Base-by-base conservation (phyloP, 2,329 filamentous ascomycete species). In the Epichloe gansuensis region DNA sequence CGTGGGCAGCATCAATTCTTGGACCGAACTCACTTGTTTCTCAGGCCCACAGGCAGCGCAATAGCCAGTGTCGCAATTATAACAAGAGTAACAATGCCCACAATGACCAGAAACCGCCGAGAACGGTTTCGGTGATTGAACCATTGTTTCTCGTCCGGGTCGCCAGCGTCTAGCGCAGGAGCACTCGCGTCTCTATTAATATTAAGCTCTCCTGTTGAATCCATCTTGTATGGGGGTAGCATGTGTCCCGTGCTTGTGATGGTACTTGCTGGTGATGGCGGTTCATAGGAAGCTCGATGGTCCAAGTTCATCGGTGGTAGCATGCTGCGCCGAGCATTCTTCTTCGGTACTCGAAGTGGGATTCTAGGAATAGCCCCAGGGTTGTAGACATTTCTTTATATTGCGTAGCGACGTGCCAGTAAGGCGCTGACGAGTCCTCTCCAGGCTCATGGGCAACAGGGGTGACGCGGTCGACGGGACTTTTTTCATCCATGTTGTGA, bases 41-140 rank as follows among this genome's bases (percentile, higher is more conserved):
- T 64, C 51, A 72, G 51, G 1, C 71, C 71, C 38, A 73, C 49
- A 0, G 66, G 62, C 31, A 75, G 57, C 0, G 72, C 73, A 34
- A 71, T 61, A 0, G 66, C 64, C 35, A 75, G 52, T 0, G 63
- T 71, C 12, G 38, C 36, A 4, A 71, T 60, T 7, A 66, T 57
- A 43, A 70, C 52, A 5, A 64, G 56, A 11, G 66, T 48, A 6
- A 63, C 56, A 6, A 66, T 47, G 12, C 67, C 43, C 3, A 72
- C 27, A 8, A 65, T 51, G 0, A 63, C 40, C 2, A 64, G 54
- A 39, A 71, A 47, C 11, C 70, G 58, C n/a, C 62, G 68, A 60
- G 68, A 68, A 1, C 66, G 57, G 27, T 52, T 55, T 12, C 55
- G 50, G 7, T 58, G 51, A 17, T 55, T 51, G 23, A 55, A 41